Evolutionary conservation across 2,329 filamentous ascomycete genomes (phyloP), one percentile per base, ranked within the genome.

Genomic region (Exophiala dermatitidis): DNA sequence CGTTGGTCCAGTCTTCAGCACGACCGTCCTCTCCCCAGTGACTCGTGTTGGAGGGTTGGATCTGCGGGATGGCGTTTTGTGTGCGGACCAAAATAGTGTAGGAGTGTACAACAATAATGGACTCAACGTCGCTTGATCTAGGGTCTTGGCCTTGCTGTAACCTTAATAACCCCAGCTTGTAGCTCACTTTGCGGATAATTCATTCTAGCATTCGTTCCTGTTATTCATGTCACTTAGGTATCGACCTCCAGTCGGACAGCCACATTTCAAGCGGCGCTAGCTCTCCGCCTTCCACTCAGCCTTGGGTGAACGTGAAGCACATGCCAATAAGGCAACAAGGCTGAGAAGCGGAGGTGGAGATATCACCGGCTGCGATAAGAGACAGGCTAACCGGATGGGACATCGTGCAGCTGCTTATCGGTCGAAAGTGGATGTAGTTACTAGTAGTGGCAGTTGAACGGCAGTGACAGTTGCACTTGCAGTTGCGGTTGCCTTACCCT

Each of bases 61-160:
- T 48, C 32, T 28, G 48, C 48, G 29, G 28, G 10, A 44, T 30
- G 55, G 55, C 51, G 55, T 57, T 49, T 50, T 33, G 54, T 46
- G 54, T 46, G 54, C 50, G 50, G 34, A 54, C 42, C 33, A 48
- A 54, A 57, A 54, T 45, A 45, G 52, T 51, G 52, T 52, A 48
- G 52, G 48, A 50, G 48, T 54, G 55, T 57, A 52, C 46, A 57
- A 54, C 44, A 45, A 38, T 46, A 41, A 41, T 41, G 38, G 38
- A 5, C 9, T 26, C 10, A 26, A 41, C 6, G 19, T 5, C 5
- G 38, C n/a, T 41, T 41, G 19, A 19, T 19, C 19, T 19, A 19
- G 19, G 19, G 2, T 19, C 19, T 19, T 19, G 19, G 19, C 19
- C 19, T 19, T 19, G 19, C 19, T 19, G 19, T 19, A 19, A 19